Evolutionary conservation across 2,329 filamentous ascomycete genomes (phyloP), one percentile per base, ranked within the genome.

Genomic region (Cercospora sesami): DNA sequence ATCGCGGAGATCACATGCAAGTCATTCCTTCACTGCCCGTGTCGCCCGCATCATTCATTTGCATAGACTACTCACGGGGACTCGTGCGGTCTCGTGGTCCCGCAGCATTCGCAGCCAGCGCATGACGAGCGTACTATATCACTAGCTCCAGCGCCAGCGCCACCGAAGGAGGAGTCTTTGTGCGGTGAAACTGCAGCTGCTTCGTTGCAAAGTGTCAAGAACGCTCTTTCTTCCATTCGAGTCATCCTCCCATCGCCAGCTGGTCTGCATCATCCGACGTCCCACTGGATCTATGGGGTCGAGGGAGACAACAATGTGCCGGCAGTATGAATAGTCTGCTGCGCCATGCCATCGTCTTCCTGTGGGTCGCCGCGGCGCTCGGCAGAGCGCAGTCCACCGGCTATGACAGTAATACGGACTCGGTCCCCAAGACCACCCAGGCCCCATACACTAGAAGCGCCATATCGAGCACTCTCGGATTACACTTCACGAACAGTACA

Each of bases 271-370:
- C 51, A n/a, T 42, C n/a, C 31, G 45, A 39, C 6, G 8, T n/a
- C 16, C 48, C n/a, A 12, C 48, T 28, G 60, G 14, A 33, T 60
- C 36, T 21, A 67, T 69, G 62, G 64, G 64, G 48, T 51, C 9
- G 31, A 53, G 28, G 6, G 60, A 23, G 39, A 42, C 26, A 45
- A 69, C 53, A 59, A 73, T 73, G 73, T 71, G 66, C 70, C 68
- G 65, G 68, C 67, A 72, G 65, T 64, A 76, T 75, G 74, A 68
- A 71, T 69, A 67, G 62, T 61, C 28, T 72, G 70, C 64, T 76
- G 60, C 73, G 73, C 67, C 53, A 66, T 68, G 63, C 66, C n/a
- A 48, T 69, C 61, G 59, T 74, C 55, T 64, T 72, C 61, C 60
- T 71, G 48, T 69, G 70, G 51, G 28, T 73, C 66, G 31, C 55